These are phyloP conservation scores for apple (Malus domestica) DNA, from an alignment of 306 rosid genomes.

Conservation along the genomic window ASM211411v1 NC_041791.1:35870501-35871000, in stretches of 20 bases:
- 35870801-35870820: constrained; percentile 34
- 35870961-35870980: no score
- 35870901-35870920: neutral
- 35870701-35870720: constrained; percentile 59
- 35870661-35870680: constrained; percentile 77
- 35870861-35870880: neutral
- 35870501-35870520: no score
- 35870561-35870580: neutral
- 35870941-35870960: neutral
- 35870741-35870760: constrained; percentile 56
- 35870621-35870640: constrained; percentile 66
- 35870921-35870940: neutral
- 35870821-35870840: neutral
- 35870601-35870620: constrained; percentile 62
- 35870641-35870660: constrained; percentile 70
- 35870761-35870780: constrained; percentile 40
- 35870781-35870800: constrained; percentile 56
- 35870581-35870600: constrained; percentile 41
- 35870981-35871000: no score
- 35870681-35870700: constrained; percentile 64
- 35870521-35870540: no score
- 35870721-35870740: constrained; percentile 56
- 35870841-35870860: neutral
- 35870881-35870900: neutral
- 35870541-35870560: neutral